Evolutionary conservation across 495 filamentous ascomycete genomes (phyloP).

Genomic region (Neurospora cerealis): DNA sequence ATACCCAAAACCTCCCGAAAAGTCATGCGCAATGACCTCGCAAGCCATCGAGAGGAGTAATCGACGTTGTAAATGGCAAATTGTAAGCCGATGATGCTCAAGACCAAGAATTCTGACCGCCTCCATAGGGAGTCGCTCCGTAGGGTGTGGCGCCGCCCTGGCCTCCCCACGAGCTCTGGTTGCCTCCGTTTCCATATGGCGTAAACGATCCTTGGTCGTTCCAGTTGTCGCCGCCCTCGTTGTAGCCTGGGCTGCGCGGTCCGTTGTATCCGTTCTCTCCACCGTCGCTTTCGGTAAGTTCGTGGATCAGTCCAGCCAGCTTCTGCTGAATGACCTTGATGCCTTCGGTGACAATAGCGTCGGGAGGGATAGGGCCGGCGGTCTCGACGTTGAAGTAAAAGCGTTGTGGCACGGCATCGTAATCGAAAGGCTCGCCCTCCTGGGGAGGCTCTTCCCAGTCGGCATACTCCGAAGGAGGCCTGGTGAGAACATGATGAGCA

Average conservation of each 20-base stretch:
- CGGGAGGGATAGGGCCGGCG: conserved; percentile 76
- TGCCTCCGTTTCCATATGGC: conserved; percentile 52
- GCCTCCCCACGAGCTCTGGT: conserved; percentile 56
- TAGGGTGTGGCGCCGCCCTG: conserved; percentile 62
- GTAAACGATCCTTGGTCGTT: conserved; percentile 64
- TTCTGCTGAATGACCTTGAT: conserved; percentile 87
- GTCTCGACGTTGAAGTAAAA: conserved; percentile 95
- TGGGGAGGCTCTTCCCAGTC: conserved; percentile 74
- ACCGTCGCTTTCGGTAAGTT: conserved; percentile 48
- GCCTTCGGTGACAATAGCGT: conserved; percentile 76
- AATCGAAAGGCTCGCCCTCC: conserved; percentile 81
- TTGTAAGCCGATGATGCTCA: conserved; percentile 4
- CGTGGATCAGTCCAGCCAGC: conserved; percentile 72
- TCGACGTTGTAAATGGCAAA: background rate
- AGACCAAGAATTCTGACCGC: conserved; percentile 13
- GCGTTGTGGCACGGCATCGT: conserved; percentile 68
- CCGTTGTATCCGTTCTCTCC: conserved; percentile 46
- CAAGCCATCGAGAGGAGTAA: background rate
- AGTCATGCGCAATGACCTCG: background rate
- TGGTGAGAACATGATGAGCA: conserved; percentile 24
- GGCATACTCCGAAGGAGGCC: conserved; percentile 79
- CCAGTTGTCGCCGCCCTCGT: conserved; percentile 44
- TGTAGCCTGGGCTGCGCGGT: conserved; percentile 52
- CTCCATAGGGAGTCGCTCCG: conserved; percentile 25
- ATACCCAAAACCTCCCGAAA: background rate